Evolutionary conservation across 2,329 filamentous ascomycete species (phyloP), one percentile per base, ranked within the genome.

Genomic region (Sphaerulina musiva): DNA sequence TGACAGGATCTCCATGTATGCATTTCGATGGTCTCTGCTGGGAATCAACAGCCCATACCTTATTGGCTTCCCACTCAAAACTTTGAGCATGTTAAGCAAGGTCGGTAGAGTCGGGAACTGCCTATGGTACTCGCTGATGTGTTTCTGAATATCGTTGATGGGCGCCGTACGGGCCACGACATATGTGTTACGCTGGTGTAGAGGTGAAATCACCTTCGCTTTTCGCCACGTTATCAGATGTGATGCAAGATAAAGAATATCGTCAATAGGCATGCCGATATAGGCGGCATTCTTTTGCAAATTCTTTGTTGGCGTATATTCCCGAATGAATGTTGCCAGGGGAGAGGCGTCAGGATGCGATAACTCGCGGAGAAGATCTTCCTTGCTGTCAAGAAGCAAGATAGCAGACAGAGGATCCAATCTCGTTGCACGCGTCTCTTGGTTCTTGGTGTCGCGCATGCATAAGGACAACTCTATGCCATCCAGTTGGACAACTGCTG

Each of bases 161-260:
- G 95, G 86, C 57, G 89, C 90, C 68, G 95, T 95, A 0, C 92
- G 91, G 1, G 89, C 95, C 29, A 96, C 82, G 34, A 97, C 86
- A 70, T 97, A 98, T 9, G 85, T 86, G 68, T 97, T 91, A 46
- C 91, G 81, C 42, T 87, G 86, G 66, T 96, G 90, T 5, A 98
- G 80, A 0, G 93, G 93, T 4, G 89, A 87, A 40, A 97, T 92
- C 12, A 92, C 86, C 56, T 95, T 87, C 45, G 92, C 93, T 54
- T 91, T 86, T 23, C 93, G 85, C 91, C 92, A 97, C 73, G 95
- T 95, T 57, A 97, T 90, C 59, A 98, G 85, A 73, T 97, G 93
- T 54, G 89, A 87, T 8, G 91, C 90, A 58, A 95, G 87, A 62
- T 89, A 85, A 59, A 92, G 86, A 59, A 97, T 86, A 62, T 95